Conservation (phyloP, 192 early-diverging fungal species). For the Linnemannia elongata region DNA sequence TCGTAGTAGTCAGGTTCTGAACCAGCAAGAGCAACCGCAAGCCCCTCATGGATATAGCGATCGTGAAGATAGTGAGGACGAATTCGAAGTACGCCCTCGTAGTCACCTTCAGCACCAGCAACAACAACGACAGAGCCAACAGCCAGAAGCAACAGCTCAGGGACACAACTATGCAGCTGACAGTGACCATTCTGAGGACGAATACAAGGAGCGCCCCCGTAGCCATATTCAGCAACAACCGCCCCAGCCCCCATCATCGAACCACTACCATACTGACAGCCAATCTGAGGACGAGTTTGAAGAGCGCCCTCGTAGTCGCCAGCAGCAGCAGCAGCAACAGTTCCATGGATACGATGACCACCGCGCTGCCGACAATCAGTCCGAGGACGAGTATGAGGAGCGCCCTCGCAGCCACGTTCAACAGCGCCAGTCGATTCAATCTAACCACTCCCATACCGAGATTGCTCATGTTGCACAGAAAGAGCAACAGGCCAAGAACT, state of each 20-base stretch:
- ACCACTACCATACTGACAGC: background rate
- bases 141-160: background rate
- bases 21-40: slow-evolving; percentile 5
- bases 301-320: slow-evolving; percentile 2
- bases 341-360: background rate
- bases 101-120: background rate
- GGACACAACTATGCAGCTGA: background rate
- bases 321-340: background rate
- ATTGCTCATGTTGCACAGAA: background rate
- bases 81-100: background rate
- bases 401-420: slow-evolving; percentile 13
- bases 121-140: background rate
- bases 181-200: background rate
- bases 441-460: background rate
- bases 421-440: background rate
- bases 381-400: background rate
- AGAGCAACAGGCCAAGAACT: background rate
- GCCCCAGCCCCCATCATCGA: background rate
- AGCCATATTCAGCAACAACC: background rate
- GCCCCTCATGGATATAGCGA: background rate
- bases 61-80: background rate
- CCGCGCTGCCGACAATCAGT: background rate
- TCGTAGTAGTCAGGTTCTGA: slow-evolving; percentile 11
- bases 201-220: background rate
- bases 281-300: background rate